A percentile compares a stretch with the other conserved stretches of the same genome.
Conservation (phyloP, 257 asterid species). For the Jacaranda copaia region DNA sequence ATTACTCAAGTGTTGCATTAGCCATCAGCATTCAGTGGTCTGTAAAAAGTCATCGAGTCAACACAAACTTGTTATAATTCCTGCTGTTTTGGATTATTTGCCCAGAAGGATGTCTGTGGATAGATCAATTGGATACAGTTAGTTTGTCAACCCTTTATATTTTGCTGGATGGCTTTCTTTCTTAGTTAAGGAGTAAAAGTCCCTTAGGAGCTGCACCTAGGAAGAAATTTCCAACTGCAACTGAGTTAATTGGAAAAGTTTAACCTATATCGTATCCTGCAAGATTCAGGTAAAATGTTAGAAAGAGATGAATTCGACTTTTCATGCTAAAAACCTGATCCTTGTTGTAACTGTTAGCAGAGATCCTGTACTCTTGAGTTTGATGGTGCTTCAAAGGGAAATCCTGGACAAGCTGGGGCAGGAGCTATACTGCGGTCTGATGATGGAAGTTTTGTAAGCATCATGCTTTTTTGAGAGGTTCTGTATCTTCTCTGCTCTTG, state of each 20-base stretch:
- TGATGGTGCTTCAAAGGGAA: constrained; percentile 98
- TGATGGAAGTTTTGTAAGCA: constrained; percentile 81
- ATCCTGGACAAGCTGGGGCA: constrained; percentile 98
- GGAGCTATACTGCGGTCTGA: constrained; percentile 91
- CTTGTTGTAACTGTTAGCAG: constrained; percentile 45
- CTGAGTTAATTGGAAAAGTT: constrained; percentile 4
- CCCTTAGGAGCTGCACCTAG: neutral
- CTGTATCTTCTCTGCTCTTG: neutral
- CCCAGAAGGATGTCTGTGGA: neutral
- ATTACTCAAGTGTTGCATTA: neutral
- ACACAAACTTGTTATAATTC: neutral
- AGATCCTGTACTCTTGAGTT: constrained; percentile 88
- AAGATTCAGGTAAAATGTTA: neutral
- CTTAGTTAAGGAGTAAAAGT: constrained; percentile 1
- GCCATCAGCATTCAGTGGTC: neutral
- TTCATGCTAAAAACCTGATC: constrained; percentile 28
- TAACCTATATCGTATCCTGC: neutral
- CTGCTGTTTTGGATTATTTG: constrained; percentile 5
- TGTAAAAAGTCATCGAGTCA: neutral
- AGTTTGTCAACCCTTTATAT: constrained; percentile 5
- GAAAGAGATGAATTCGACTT: constrained; percentile 6
- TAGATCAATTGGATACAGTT: neutral
- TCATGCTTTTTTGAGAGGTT: constrained; percentile 18
- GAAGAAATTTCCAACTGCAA: neutral
- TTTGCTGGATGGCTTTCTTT: constrained; percentile 41